Conservation (phyloP, 2,329 filamentous ascomycete species). For the Scleromitrula shiraiana region DNA sequence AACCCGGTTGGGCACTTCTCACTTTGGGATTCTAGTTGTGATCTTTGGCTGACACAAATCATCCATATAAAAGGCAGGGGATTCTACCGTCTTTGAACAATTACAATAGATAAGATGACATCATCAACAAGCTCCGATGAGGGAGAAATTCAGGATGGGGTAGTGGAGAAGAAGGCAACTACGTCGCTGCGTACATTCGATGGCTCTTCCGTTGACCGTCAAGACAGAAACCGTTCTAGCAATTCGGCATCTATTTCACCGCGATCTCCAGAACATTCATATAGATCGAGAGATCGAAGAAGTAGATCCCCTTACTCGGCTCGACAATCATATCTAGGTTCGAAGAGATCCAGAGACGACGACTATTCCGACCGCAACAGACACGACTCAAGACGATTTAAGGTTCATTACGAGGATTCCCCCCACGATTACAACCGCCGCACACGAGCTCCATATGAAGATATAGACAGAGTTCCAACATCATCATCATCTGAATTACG, state of each 20-base stretch:
- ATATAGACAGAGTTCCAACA: conserved; percentile 40
- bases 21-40: conserved; percentile 28
- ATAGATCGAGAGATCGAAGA: conserved; percentile 39
- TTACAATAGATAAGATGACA: conserved; percentile 34
- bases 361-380: conserved; percentile 42
- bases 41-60: conserved; percentile 32
- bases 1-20: conserved; percentile 33
- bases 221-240: conserved; percentile 62
- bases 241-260: conserved; percentile 30
- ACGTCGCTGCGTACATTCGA: conserved; percentile 68
- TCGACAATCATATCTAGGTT: conserved; percentile 38
- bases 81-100: conserved; percentile 24
- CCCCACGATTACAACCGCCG: conserved; percentile 40
- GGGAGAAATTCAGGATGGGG: conserved; percentile 76
- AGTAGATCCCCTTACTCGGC: conserved; percentile 47
- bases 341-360: conserved; percentile 60
- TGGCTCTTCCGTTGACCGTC: conserved; percentile 85
- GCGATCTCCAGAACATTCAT: conserved; percentile 30
- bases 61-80: conserved; percentile 27
- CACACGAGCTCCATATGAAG: conserved; percentile 45
- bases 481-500: conserved; percentile 27
- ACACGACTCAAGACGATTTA: conserved; percentile 52
- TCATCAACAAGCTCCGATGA: conserved; percentile 65
- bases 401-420: conserved; percentile 52
- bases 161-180: conserved; percentile 88